Conservation (phyloP, 768 basidiomycete species). For the Chalciporus piperatus region DNA sequence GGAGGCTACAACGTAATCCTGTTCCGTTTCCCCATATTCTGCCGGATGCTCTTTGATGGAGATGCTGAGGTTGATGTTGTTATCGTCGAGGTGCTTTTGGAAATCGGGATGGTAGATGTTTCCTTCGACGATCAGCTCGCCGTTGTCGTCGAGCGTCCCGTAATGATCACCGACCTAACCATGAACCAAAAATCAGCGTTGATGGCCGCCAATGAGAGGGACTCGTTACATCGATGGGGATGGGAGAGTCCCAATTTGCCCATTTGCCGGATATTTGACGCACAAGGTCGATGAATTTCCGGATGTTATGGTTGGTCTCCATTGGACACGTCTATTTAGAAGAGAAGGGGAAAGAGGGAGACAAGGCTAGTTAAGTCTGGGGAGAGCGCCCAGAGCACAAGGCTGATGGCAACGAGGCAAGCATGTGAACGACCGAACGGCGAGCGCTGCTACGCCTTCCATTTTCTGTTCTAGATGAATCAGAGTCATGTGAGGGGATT, state of each 20-base stretch:
- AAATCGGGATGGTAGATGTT: constrained; percentile 25
- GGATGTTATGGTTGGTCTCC: constrained; percentile 13
- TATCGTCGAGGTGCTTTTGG: constrained; percentile 5
- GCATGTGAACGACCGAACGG: no score
- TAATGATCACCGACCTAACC: constrained; percentile 30
- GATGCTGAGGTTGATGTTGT: not conserved
- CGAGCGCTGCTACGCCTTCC: no score
- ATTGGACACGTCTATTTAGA: no score
- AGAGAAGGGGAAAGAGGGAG: no score
- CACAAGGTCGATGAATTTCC: constrained; percentile 32
- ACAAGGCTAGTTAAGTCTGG: no score
- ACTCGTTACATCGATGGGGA: constrained; percentile 19
- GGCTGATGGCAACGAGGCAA: no score
- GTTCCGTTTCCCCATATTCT: no score
- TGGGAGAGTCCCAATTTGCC: constrained; percentile 33
- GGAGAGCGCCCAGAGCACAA: no score
- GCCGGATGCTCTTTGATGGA: no score
- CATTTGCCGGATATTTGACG: constrained; percentile 26
- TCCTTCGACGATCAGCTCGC: constrained; percentile 1
- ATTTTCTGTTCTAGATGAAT: no score
- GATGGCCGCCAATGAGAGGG: not conserved
- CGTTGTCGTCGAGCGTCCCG: constrained; percentile 18
- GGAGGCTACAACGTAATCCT: no score
- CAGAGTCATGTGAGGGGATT: no score
- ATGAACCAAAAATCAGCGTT: not conserved